Percentiles rank a stretch among this genome's conserved stretches.
Evolutionary conservation across 2,329 filamentous ascomycete genomes (phyloP).

Genomic region (Aspergillus sp.): DNA sequence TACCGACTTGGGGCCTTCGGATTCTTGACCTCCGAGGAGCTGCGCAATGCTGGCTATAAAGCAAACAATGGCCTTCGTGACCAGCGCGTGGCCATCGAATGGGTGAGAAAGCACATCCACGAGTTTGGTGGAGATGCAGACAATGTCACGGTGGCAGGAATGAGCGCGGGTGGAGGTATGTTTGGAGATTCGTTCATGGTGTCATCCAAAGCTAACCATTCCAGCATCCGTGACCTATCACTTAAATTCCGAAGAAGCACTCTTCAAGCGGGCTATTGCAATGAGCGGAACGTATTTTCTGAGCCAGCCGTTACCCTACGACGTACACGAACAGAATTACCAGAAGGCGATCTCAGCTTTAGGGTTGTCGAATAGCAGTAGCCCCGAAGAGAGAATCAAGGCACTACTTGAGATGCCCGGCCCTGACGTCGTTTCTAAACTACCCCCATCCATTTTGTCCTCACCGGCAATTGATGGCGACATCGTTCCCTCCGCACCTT

Average conservation of each 20-base stretch:
- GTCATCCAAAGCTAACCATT: constrained; percentile 8
- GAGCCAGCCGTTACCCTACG: constrained; percentile 39
- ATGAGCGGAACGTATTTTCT: constrained; percentile 49
- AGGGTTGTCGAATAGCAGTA: constrained; percentile 35
- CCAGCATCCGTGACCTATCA: constrained; percentile 33
- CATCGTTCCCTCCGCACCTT: constrained; percentile 32
- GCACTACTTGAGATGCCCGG: constrained; percentile 41
- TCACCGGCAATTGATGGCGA: constrained; percentile 47
- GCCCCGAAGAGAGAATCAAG: constrained; percentile 43
- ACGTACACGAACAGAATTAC: constrained; percentile 45
- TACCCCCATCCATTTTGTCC: constrained; percentile 36
- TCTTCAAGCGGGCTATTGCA: constrained; percentile 44
- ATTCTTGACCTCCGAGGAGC: constrained; percentile 51
- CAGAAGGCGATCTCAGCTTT: constrained; percentile 40
- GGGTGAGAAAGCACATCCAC: constrained; percentile 42
- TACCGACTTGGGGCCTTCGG: constrained; percentile 50
- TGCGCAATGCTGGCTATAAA: constrained; percentile 46
- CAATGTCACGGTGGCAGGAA: constrained; percentile 46
- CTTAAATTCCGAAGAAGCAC: constrained; percentile 35
- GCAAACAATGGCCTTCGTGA: constrained; percentile 51
- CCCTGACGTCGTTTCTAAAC: constrained; percentile 43
- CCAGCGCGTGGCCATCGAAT: constrained; percentile 45
- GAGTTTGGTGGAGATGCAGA: constrained; percentile 44
- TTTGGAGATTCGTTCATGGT: not conserved
- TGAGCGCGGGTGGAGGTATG: constrained; percentile 48